These are phyloP conservation scores for Elsinoe necatrix DNA, from an alignment of 2,329 filamentous ascomycete species.

Conservation along the genomic window DNA sequence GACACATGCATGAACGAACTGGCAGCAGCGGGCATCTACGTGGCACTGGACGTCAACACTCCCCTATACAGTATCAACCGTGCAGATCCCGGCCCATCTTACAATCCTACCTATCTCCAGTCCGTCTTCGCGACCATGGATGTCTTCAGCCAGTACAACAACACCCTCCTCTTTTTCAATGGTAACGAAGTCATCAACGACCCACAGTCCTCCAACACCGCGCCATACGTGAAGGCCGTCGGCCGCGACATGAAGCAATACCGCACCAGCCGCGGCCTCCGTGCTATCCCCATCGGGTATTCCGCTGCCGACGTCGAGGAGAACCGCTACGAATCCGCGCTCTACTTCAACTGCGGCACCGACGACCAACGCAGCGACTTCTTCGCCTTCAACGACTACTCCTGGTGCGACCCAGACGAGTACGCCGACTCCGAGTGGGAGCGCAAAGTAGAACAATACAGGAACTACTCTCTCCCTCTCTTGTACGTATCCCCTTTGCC, in stretches of 20 bases:
- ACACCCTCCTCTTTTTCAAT: constrained; percentile 78
- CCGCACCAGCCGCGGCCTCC: constrained; percentile 60
- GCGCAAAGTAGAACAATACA: constrained; percentile 80
- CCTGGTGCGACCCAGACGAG: constrained; percentile 67
- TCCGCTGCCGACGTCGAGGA: constrained; percentile 76
- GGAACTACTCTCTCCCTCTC: constrained; percentile 76
- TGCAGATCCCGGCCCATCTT: constrained; percentile 60
- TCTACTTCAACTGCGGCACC: constrained; percentile 88
- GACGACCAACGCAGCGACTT: constrained; percentile 81
- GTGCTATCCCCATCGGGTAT: constrained; percentile 68
- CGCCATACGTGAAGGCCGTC: constrained; percentile 63
- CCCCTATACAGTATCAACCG: constrained; percentile 84
- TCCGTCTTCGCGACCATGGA: constrained; percentile 83
- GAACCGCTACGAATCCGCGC: constrained; percentile 74
- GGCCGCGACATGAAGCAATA: constrained; percentile 76
- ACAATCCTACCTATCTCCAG: constrained; percentile 80
- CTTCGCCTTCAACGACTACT: constrained; percentile 86
- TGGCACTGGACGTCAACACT: constrained; percentile 87
- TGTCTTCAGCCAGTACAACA: constrained; percentile 71
- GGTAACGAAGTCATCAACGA: constrained; percentile 68
- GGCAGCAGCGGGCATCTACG: constrained; percentile 79
- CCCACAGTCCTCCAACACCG: constrained; percentile 51
- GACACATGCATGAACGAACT: constrained; percentile 77
- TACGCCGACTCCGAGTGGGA: constrained; percentile 71
- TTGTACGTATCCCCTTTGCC: constrained; percentile 43